These are phyloP conservation scores for Penicilliopsis zonata DNA, from an alignment of 495 filamentous ascomycete genomes.

Conservation along the genomic window DNA sequence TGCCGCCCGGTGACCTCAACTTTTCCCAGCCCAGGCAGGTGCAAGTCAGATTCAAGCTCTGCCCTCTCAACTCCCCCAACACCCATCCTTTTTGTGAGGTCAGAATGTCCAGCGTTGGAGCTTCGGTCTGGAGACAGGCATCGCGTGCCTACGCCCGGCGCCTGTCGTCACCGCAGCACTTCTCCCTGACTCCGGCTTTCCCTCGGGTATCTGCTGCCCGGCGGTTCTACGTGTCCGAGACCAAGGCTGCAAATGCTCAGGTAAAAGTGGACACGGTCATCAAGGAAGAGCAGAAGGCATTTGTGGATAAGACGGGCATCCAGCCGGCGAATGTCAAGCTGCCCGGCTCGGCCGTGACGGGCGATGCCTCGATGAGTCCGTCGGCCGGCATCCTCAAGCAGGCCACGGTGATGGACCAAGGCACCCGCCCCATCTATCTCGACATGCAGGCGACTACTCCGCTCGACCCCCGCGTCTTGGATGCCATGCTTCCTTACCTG, in stretches of 20 bases:
- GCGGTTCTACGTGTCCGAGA: slow-evolving; percentile 74
- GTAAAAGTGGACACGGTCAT: slow-evolving; percentile 75
- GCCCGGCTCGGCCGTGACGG: slow-evolving; percentile 45
- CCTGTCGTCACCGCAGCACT: slow-evolving; percentile 28
- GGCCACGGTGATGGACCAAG: slow-evolving; percentile 87
- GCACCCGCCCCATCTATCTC: slow-evolving; percentile 88
- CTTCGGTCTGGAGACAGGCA: slow-evolving; percentile 64
- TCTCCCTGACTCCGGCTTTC: slow-evolving; percentile 29
- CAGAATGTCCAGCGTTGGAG: slow-evolving; percentile 62
- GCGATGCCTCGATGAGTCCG: slow-evolving; percentile 64
- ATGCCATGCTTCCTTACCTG: slow-evolving; percentile 92
- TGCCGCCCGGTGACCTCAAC: too few relatives aligned
- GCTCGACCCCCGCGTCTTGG: slow-evolving; percentile 82
- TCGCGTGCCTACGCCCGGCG: slow-evolving; percentile 54
- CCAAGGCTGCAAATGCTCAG: slow-evolving; percentile 66
- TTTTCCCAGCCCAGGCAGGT: too few relatives aligned
- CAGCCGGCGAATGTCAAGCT: slow-evolving; percentile 40
- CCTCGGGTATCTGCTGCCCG: slow-evolving; percentile 21
- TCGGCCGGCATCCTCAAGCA: slow-evolving; percentile 83
- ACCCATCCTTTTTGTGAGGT: too few relatives aligned
- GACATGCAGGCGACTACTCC: slow-evolving; percentile 99
- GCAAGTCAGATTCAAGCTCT: too few relatives aligned
- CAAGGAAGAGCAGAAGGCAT: slow-evolving; percentile 69
- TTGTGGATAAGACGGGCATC: slow-evolving; percentile 59
- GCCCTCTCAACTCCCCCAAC: too few relatives aligned